phyloP scores from a whole-genome alignment of 768 basidiomycete genomes.

The Coprinopsis marcescibilis region DNA sequence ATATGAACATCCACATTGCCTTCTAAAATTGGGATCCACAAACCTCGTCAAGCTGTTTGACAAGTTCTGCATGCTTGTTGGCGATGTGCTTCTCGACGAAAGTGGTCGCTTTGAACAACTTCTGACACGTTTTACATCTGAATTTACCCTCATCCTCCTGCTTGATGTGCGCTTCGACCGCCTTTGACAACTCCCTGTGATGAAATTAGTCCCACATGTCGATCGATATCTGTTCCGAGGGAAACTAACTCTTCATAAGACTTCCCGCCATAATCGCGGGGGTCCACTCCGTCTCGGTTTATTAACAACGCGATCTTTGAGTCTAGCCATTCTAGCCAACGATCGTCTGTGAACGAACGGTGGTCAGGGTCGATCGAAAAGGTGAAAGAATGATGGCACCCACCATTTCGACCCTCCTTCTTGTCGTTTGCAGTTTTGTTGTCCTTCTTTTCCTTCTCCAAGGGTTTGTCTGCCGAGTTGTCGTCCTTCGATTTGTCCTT shows the following conservation, averaged over 20 bases:
- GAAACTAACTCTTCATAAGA: conserved; percentile 83
- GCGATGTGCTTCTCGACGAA: conserved; percentile 98
- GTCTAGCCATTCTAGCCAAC: conserved; percentile 89
- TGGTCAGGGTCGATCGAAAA: conserved; percentile 5
- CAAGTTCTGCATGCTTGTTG: conserved; percentile 87
- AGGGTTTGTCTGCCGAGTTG: conserved; percentile 4
- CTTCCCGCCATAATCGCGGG: conserved; percentile 85
- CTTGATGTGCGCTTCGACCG: conserved; percentile 77
- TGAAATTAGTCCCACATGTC: conserved; percentile 9
- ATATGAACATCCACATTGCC: conserved; percentile 9
- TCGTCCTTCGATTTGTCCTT: conserved; percentile 16
- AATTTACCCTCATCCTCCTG: conserved; percentile 97
- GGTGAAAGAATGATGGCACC: conserved; percentile 19
- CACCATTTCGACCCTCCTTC: conserved; percentile 62
- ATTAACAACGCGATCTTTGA: conserved; percentile 78
- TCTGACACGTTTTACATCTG: conserved; percentile 93
- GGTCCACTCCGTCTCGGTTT: conserved; percentile 74
- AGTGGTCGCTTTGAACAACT: conserved; percentile 94
- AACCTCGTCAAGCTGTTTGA: conserved; percentile 83
- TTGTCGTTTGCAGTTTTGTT: conserved; percentile 28
- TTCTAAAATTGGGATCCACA: not conserved
- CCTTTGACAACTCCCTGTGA: conserved; percentile 72
- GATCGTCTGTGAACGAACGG: conserved; percentile 54
- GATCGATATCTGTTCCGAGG: too few species aligned
- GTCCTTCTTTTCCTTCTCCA: conserved; percentile 31